Evolutionary conservation across 2,329 filamentous ascomycete genomes (phyloP).

Genomic region (Aspergillus aculeatinus): DNA sequence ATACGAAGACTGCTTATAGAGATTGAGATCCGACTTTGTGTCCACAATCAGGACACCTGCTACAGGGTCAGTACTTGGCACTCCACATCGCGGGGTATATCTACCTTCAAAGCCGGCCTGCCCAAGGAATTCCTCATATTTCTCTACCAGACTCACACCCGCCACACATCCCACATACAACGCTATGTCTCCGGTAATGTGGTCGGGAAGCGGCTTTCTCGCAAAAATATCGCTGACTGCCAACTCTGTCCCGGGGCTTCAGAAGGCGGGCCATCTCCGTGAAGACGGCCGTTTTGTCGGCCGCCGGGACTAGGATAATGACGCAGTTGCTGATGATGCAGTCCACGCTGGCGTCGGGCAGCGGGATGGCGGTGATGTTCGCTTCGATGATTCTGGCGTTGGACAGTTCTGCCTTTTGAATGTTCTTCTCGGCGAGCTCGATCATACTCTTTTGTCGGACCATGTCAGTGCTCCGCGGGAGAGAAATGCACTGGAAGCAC

Average conservation of each 20-base stretch:
- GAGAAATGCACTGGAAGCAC: background rate
- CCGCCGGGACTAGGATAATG: conserved; percentile 57
- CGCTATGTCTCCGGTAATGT: conserved; percentile 51
- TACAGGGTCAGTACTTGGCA: background rate
- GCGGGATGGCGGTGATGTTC: conserved; percentile 52
- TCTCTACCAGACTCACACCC: conserved; percentile 53
- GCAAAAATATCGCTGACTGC: conserved; percentile 62
- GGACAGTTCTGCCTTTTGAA: conserved; percentile 32
- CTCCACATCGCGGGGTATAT: conserved; percentile 1
- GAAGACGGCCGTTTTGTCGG: conserved; percentile 57
- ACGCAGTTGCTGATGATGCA: conserved; percentile 65
- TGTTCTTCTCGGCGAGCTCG: conserved; percentile 49
- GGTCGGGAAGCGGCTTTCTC: conserved; percentile 48
- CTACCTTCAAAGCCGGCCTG: conserved; percentile 53
- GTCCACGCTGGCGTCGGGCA: conserved; percentile 48
- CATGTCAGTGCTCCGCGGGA: background rate
- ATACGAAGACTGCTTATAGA: conserved; percentile 39
- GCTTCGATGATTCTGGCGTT: conserved; percentile 56
- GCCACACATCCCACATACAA: conserved; percentile 62
- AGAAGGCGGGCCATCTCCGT: conserved; percentile 59
- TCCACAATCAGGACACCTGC: conserved; percentile 49
- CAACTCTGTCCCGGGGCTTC: conserved; percentile 58
- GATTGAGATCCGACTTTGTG: conserved; percentile 49
- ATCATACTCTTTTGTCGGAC: conserved; percentile 51
- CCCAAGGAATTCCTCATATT: conserved; percentile 55